These are phyloP conservation scores for Leishmania aethiopica DNA, from an alignment of 208 protist species.

Conservation along the genomic window DNA sequence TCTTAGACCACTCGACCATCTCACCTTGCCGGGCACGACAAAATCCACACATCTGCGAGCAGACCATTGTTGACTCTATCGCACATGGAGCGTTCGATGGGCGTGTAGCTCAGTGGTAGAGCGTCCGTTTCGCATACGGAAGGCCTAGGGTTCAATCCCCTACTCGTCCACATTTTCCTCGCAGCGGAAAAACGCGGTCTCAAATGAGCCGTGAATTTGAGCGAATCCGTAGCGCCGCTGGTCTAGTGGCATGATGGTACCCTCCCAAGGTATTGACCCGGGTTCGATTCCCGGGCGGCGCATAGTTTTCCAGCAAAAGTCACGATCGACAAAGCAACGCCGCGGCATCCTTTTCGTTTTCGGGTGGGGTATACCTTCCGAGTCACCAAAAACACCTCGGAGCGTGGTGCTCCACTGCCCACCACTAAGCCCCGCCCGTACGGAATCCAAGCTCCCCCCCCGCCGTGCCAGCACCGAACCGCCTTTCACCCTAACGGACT, in stretches of 20 bases:
- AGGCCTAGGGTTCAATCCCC: conserved; percentile 72
- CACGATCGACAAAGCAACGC: neutral
- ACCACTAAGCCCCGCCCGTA: too few species aligned
- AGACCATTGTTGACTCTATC: neutral
- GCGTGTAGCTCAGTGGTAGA: conserved; percentile 83
- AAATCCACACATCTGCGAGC: conserved; percentile 32
- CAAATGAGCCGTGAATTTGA: too few species aligned
- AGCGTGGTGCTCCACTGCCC: too few species aligned
- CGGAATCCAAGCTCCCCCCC: too few species aligned
- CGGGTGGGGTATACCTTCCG: too few species aligned
- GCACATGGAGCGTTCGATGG: conserved; percentile 31
- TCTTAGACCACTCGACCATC: conserved; percentile 77
- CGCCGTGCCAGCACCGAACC: too few species aligned
- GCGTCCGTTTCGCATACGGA: conserved; percentile 82
- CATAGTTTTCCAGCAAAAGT: conserved; percentile 24
- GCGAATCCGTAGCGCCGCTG: conserved; percentile 54
- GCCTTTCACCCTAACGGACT: too few species aligned
- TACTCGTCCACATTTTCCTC: conserved; percentile 53
- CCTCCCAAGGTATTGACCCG: conserved; percentile 93
- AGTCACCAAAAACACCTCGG: neutral
- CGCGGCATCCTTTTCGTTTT: neutral
- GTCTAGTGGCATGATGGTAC: conserved; percentile 94
- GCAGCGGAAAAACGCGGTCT: too few species aligned
- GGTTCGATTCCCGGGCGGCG: conserved; percentile 91
- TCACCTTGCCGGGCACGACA: conserved; percentile 39